Base-by-base conservation (phyloP, 495 filamentous ascomycete species). In the Alectoria sarmentosa region DNA sequence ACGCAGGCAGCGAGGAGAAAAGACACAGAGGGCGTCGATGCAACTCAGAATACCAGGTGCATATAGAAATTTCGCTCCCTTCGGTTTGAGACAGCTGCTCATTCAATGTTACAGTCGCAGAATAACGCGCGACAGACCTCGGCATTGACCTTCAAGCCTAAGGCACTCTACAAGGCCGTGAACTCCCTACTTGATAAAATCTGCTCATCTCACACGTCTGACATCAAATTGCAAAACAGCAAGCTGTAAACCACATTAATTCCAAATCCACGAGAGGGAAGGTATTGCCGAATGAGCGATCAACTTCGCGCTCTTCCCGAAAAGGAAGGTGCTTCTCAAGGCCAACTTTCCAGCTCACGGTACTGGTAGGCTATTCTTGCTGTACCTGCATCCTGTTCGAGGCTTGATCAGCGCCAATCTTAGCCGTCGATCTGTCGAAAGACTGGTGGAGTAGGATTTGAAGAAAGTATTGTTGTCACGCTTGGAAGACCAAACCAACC, bases 201-300 rank as follows among this genome's bases (percentile, higher is more conserved):
- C 2, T 23, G 39, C 39, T 28, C 13, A 32, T 32, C 1, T 38
- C 4, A n/a, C 23, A 36, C 30, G 32, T 14, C 42, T 10, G 32
- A 56, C 19, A 57, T 34, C 15, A 26, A 9, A 41, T 4, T 37
- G 52, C 17, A 14, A 38, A 62, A 36, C 34, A 36, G 4, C 19
- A 7, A 11, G 30, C 14, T 42, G n/a, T 28, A 15, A 14, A 30
- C 15, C 14, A 26, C 26, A 54, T 4, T 6, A 21, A 19, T 62
- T 37, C 26, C 36, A 63, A 41, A 63, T 21, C 13, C 17, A n/a
- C 21, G 15, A 19, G 6, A 41, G 17, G 49, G 49, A 32, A 63
- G 37, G 61, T 63, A 41, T 63, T 63, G 61, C 61, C 61, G 61
- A 55, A 36, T 34, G 15, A 44, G 23, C 38, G 28, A 23, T 57